Evolutionary conservation across 768 basidiomycete genomes (phyloP).

Genomic region (Fomitopsis serialis): DNA sequence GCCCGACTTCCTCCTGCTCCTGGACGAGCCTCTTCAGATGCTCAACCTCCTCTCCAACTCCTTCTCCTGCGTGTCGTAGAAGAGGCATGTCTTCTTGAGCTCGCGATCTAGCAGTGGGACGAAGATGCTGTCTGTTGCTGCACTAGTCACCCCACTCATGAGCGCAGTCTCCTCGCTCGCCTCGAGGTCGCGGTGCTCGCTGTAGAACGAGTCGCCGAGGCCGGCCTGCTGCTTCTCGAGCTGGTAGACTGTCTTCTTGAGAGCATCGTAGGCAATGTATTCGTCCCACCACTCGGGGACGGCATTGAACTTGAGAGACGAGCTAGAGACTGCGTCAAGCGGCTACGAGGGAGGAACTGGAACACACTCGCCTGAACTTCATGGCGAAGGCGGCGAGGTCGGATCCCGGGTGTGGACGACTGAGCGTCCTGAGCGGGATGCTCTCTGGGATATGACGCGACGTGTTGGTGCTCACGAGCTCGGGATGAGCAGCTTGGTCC

Average conservation of each 20-base stretch:
- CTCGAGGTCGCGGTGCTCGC: conserved; percentile 47
- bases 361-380: conserved; percentile 53
- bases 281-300: conserved; percentile 92
- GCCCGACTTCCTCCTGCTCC: conserved; percentile 56
- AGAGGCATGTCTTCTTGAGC: conserved; percentile 69
- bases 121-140: conserved; percentile 56
- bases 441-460: conserved; percentile 13
- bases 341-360: neutral
- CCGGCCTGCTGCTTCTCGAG: conserved; percentile 72
- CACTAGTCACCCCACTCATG: conserved; percentile 32
- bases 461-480: neutral
- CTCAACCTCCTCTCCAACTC: conserved; percentile 61
- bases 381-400: conserved; percentile 30
- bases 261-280: conserved; percentile 83
- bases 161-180: conserved; percentile 57
- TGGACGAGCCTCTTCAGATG: conserved; percentile 53
- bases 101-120: conserved; percentile 75
- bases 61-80: conserved; percentile 75
- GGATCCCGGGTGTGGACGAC: conserved; percentile 9
- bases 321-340: conserved; percentile 33
- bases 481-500: too few species aligned
- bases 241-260: conserved; percentile 84
- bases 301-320: conserved; percentile 87
- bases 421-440: conserved; percentile 21
- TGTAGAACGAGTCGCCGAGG: conserved; percentile 26